Evolutionary conservation across 176 grass and related monocot genomes (phyloP), one percentile per base, ranked within the genome.

Genomic region (Aegilops tauschii): DNA sequence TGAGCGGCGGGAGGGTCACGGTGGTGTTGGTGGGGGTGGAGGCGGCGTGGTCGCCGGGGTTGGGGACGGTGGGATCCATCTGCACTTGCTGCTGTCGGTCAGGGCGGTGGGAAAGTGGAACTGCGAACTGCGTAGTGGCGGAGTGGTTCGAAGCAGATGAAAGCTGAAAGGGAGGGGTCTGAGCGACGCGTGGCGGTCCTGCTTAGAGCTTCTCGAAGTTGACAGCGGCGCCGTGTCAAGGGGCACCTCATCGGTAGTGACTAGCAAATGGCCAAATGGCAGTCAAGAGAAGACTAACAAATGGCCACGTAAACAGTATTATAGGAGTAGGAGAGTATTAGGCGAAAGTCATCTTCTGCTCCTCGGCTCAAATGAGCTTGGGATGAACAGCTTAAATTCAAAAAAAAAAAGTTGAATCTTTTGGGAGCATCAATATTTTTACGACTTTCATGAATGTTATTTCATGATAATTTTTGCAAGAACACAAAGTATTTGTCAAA

Each of bases 1-100:
- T 91, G 35, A 91, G 67, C 75, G 80, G 74, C 47, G 89, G 85
- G 67, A 87, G 81, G 56, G 75, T 91, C 13, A 87, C 28, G 35
- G 76, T 84, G 81, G 89, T 74, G 81, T 67, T 44, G 76, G 81
- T 84, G 14, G 85, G 81, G 3, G 4, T 37, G 36, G 76, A 80
- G 61, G 69, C 80, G 61, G 59, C 84, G 36, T 23, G 21, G 21
- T 69, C n/a, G 74, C 63, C 45, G 75, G 75, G 61, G 84, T 1
- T 45, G 56, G 66, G 42, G 67, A 45, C 66, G 69, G 42, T 80
- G 85, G 89, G 85, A 82, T 80, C 89, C 85, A 91, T 87, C 35
- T 27, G 84, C 81, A 1, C 8, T 74, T 52, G 25, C 50, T 63
- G 23, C 52, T 64, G 25, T 80, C 78, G 78, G 83, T 7, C 17